Percentiles rank a stretch among this genome's conserved stretches.
Conservation (phyloP, 2,329 filamentous ascomycete genomes). For the Cryoendolithus antarcticus region DNA sequence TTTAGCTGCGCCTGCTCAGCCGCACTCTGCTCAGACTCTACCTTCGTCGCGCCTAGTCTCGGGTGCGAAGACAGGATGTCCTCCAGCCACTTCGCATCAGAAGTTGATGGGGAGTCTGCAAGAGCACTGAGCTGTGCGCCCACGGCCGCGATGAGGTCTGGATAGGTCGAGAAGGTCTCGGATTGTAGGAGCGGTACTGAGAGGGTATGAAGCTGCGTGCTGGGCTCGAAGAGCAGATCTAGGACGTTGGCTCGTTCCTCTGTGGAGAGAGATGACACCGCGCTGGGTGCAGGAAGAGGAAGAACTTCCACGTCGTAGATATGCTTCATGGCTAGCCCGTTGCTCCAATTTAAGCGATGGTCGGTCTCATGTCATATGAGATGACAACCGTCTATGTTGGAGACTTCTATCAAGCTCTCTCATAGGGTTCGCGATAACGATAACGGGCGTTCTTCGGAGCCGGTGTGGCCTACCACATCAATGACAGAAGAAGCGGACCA, state of each 20-base stretch:
- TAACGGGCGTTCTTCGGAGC: too few species aligned
- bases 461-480: too few species aligned
- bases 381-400: too few species aligned
- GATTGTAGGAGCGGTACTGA: slow-evolving; percentile 54
- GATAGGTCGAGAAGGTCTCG: slow-evolving; percentile 53
- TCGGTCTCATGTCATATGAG: too few species aligned
- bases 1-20: slow-evolving; percentile 71
- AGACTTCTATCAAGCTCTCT: too few species aligned
- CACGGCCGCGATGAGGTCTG: slow-evolving; percentile 55
- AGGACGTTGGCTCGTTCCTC: slow-evolving; percentile 46
- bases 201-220: slow-evolving; percentile 58
- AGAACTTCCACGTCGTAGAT: too few species aligned
- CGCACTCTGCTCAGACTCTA: slow-evolving; percentile 70
- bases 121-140: slow-evolving; percentile 51
- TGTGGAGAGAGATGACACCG: slow-evolving; percentile 45
- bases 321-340: too few species aligned
- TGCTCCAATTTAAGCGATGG: too few species aligned
- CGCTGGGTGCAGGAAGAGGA: slow-evolving; percentile 45
- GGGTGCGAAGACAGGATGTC: slow-evolving; percentile 71
- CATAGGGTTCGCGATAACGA: too few species aligned
- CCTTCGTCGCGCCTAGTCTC: slow-evolving; percentile 66
- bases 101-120: slow-evolving; percentile 36
- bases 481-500: too few species aligned
- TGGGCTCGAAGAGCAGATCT: slow-evolving; percentile 77
- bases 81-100: slow-evolving; percentile 48